These are phyloP conservation scores for Cairneyella variabilis DNA, from an alignment of 495 filamentous ascomycete genomes.

Conservation along the genomic window DNA sequence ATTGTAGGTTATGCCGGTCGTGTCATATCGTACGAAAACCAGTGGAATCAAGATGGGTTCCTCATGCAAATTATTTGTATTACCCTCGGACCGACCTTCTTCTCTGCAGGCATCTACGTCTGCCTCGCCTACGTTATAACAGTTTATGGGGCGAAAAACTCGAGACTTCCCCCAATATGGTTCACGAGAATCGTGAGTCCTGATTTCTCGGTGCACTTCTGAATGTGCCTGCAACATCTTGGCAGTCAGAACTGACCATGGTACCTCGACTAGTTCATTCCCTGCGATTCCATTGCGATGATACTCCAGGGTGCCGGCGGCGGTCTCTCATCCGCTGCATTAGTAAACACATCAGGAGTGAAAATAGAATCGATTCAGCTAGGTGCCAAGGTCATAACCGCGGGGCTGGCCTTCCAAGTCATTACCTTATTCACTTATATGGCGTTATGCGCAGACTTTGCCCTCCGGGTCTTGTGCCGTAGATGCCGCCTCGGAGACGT, in stretches of 20 bases:
- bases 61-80: slow-evolving; percentile 43
- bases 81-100: slow-evolving; percentile 59
- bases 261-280: slow-evolving; percentile 41
- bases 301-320: slow-evolving; percentile 59
- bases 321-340: slow-evolving; percentile 46
- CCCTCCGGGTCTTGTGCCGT: slow-evolving; percentile 32
- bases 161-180: slow-evolving; percentile 48
- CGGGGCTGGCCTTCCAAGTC: slow-evolving; percentile 56
- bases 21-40: slow-evolving; percentile 38
- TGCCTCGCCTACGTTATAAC: slow-evolving; percentile 52
- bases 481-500: too few relatives aligned
- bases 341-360: slow-evolving; percentile 30
- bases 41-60: slow-evolving; percentile 38
- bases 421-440: slow-evolving; percentile 46
- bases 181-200: slow-evolving; percentile 42
- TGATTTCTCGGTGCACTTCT: neutral
- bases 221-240: too few relatives aligned
- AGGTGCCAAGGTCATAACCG: slow-evolving; percentile 61
- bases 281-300: slow-evolving; percentile 57
- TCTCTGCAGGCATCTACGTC: slow-evolving; percentile 58
- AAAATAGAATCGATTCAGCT: slow-evolving; percentile 16
- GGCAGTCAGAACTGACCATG: neutral
- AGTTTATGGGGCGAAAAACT: slow-evolving; percentile 54
- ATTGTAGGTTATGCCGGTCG: slow-evolving; percentile 43
- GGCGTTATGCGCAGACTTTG: slow-evolving; percentile 37